Base-by-base conservation (phyloP, 108 stramenopile genomes). In the Nitzschia sp. region DNA sequence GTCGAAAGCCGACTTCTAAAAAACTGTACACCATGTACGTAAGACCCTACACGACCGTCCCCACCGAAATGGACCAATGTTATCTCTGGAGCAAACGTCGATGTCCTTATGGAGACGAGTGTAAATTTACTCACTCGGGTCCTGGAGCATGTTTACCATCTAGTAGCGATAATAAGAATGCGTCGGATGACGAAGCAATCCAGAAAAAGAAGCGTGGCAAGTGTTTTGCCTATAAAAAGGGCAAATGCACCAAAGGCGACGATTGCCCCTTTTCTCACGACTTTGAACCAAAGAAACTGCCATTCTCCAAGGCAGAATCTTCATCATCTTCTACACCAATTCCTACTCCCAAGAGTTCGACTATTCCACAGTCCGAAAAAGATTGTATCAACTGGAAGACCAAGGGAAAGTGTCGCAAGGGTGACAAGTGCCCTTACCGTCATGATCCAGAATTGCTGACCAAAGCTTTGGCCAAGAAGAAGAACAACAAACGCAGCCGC, bases 311-410 rank as follows among this genome's bases (percentile, higher is more conserved):
- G 6, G 19, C 30, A 34, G 34, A 47, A 25, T 69, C 49, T 51
- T 6, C 38, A 9, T 6, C 38, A 9, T 6, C 38, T 42, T 6
- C 38, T 42, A 13, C 38, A 9, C 9, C 38, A 9, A 13, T 13
- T 42, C 9, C 38, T 42, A 13, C 38, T 42, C 9, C 6, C 38
- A 42, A 42, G 13, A 35, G 19, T 9, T 8, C 17, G 5, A 38
- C 26, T 25, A 57, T 55, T 2, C 60, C 70, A 5, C 34, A 60
- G 9, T 57, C 54, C 2, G 60, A 81, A 53, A 81, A 84, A 56
- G 85, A 88, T 53, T 91, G 90, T 68, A 91, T 91, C 77, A 87
- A 85, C 35, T 91, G 84, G 84, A 91, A 88, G 60, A 88, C 83
- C 54, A 91, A 91, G 64, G 90, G 90, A 21, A 91, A 88, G 59